Evolutionary conservation across 306 rosid genomes (phyloP).

Genomic region (Quillaja saponaria): DNA sequence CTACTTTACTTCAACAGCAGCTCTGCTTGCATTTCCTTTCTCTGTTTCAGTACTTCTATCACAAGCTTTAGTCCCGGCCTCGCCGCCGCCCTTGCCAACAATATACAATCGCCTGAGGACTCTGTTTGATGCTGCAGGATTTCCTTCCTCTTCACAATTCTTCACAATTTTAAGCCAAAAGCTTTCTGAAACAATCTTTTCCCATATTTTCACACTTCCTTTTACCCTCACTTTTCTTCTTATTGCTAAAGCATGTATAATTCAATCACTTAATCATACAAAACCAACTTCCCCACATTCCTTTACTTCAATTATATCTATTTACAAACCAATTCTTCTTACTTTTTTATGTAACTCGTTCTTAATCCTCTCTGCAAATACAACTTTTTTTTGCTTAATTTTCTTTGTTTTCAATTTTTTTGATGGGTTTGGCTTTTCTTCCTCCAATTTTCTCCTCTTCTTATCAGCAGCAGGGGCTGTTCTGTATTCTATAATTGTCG

Average conservation of each 20-base stretch:
- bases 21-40: constrained; percentile 73
- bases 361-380: constrained; percentile 72
- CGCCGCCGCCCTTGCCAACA: constrained; percentile 54
- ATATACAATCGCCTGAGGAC: constrained; percentile 50
- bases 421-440: constrained; percentile 48
- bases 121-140: constrained; percentile 80
- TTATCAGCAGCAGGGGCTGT: constrained; percentile 71
- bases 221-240: constrained; percentile 78
- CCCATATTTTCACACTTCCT: constrained; percentile 68
- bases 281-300: constrained; percentile 46
- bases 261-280: constrained; percentile 53
- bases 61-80: constrained; percentile 47
- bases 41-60: constrained; percentile 72
- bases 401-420: constrained; percentile 62
- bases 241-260: constrained; percentile 59
- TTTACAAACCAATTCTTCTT: constrained; percentile 57
- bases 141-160: constrained; percentile 64
- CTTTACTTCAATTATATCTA: constrained; percentile 36
- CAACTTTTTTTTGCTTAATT: constrained; percentile 60
- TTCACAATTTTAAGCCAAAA: constrained; percentile 60
- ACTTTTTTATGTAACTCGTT: constrained; percentile 66
- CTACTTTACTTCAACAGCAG: constrained; percentile 62
- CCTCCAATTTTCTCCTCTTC: constrained; percentile 44
- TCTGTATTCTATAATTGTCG: constrained; percentile 79
- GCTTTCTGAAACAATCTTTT: constrained; percentile 78